These are phyloP conservation scores for baker's yeast (Saccharomyces cerevisiae) DNA, from an alignment of 805 yeast species.

Conservation along the genomic window DNA sequence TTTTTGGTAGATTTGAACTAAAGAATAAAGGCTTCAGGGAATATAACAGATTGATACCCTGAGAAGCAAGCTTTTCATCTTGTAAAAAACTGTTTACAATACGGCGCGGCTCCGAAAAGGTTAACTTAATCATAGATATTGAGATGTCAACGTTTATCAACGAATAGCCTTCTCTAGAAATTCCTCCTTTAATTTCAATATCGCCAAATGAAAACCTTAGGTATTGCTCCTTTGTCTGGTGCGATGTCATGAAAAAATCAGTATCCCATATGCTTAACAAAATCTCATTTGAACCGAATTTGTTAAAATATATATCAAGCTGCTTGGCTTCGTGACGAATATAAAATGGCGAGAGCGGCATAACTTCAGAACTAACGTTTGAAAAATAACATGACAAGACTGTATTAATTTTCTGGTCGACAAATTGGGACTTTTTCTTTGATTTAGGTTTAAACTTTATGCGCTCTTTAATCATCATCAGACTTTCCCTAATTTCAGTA, in stretches of 20 bases:
- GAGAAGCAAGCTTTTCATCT: slow-evolving; percentile 20
- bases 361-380: slow-evolving; percentile 20
- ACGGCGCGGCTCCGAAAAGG: slow-evolving; percentile 25
- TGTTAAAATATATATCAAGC: slow-evolving; percentile 14
- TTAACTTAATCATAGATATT: slow-evolving; percentile 20
- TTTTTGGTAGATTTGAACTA: not conserved
- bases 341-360: slow-evolving; percentile 20
- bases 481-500: slow-evolving; percentile 9
- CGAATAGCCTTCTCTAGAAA: slow-evolving; percentile 3
- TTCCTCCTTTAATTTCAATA: slow-evolving; percentile 10
- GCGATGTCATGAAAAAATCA: slow-evolving; percentile 19
- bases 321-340: slow-evolving; percentile 19
- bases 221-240: slow-evolving; percentile 23
- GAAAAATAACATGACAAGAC: slow-evolving; percentile 8
- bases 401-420: not conserved
- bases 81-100: slow-evolving; percentile 18
- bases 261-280: slow-evolving; percentile 18
- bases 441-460: not conserved
- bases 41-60: slow-evolving; percentile 13
- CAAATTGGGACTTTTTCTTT: slow-evolving; percentile 3
- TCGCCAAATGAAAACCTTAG: slow-evolving; percentile 21
- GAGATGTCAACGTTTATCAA: slow-evolving; percentile 6
- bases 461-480: slow-evolving; percentile 2
- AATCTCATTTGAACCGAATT: slow-evolving; percentile 10
- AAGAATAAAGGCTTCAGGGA: slow-evolving; percentile 6